Evolutionary conservation across 495 filamentous ascomycete genomes (phyloP), one percentile per base, ranked within the genome.

Genomic region (Penicillium ucsense): DNA sequence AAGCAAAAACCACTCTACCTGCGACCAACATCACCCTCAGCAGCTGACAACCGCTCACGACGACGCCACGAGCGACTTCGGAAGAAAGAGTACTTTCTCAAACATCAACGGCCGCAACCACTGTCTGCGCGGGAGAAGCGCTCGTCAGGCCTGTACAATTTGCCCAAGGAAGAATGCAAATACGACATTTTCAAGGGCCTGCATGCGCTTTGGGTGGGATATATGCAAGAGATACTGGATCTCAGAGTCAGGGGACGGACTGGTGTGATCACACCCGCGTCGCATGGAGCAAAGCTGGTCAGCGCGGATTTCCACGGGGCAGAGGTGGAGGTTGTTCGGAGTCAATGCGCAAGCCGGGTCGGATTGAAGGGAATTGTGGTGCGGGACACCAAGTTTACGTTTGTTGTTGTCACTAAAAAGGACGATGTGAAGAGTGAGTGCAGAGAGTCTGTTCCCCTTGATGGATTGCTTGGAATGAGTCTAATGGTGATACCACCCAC

Each of bases 231-330:
- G 49, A 66, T 91, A 0, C 57, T 95, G 9, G 70, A 69, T 54
- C 28, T 74, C 8, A 59, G 63, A 77, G 1, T 53, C 63, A 49
- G 60, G 35, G 40, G 37, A 6, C 40, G 71, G 70, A 51, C 67
- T 20, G 70, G 70, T 1, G 59, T 71, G 30, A 70, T 80, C 11
- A 75, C 70, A 41, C 64, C 73, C 47, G 62, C 51, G 56, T 75
- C 55, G 62, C 81, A 58, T 49, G 81, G 81, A 10, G 80, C 81
- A 32, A 83, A 87, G 62, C 65, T 95, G 45, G 80, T 75, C 20
- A 85, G 83, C 57, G 88, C 88, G 35, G 92, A 98, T 64, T 94
- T 83, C 55, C 92, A 96, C 63, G 92, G 92, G 0, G 89, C 91
- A 11, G 70, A 81, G 62, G 61, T 96, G 9, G 82, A 89, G 74